Percentiles rank a stretch among this genome's conserved stretches.
These are phyloP conservation scores for Botryotinia narcissicola DNA, from an alignment of 2,329 filamentous ascomycete species.

Conservation along the genomic window DNA sequence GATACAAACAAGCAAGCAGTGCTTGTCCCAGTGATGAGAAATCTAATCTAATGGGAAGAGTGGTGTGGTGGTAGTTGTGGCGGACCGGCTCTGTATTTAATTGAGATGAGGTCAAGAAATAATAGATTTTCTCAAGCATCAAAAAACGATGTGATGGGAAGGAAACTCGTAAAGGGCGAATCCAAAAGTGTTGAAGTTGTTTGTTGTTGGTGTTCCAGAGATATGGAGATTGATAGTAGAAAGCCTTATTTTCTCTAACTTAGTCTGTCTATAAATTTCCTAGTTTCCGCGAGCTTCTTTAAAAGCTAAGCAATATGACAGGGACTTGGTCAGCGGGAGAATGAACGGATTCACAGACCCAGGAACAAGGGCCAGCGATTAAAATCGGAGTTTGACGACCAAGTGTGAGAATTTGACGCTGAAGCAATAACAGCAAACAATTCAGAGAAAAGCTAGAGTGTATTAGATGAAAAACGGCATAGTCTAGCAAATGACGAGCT, in stretches of 20 bases:
- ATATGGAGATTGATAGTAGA: neutral
- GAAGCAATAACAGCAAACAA: neutral
- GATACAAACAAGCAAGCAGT: conserved; percentile 3
- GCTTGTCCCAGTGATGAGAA: neutral
- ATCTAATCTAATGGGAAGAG: neutral
- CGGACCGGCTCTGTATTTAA: conserved; percentile 15
- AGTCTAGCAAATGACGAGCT: neutral
- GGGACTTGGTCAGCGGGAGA: neutral
- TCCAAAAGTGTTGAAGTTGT: neutral
- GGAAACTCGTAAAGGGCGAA: neutral
- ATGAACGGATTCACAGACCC: neutral
- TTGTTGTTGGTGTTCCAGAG: conserved; percentile 1
- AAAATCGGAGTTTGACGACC: neutral
- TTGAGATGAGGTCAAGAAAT: neutral
- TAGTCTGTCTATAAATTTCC: neutral
- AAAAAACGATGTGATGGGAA: neutral
- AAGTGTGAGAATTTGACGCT: conserved; percentile 3
- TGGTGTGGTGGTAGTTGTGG: neutral
- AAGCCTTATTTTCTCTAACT: neutral
- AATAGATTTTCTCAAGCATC: neutral
- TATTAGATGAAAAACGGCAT: neutral
- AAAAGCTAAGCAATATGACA: neutral
- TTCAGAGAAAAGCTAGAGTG: neutral
- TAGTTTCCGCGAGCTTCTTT: neutral
- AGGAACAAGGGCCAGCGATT: conserved; percentile 16